Percentiles rank a stretch among this genome's conserved stretches.
Evolutionary conservation across 2,329 filamentous ascomycete species (phyloP).

Genomic region (Periconia macrospinosa): DNA sequence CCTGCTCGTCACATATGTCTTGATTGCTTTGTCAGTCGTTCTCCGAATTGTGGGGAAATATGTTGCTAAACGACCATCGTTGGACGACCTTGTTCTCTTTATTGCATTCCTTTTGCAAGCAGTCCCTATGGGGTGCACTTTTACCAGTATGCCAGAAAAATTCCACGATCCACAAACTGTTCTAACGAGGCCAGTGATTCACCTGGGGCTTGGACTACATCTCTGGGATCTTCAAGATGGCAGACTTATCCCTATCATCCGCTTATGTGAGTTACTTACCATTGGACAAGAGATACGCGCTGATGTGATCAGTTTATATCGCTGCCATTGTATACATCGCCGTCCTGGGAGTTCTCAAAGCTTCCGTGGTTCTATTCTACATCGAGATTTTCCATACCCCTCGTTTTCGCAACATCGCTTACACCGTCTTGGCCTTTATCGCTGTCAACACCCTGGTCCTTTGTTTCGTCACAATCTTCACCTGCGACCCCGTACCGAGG

Average conservation of each 20-base stretch:
- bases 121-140: slow-evolving; percentile 16
- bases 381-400: slow-evolving; percentile 28
- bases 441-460: slow-evolving; percentile 18
- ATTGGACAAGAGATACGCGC: no score
- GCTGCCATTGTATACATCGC: slow-evolving; percentile 21
- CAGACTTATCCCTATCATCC: slow-evolving; percentile 11
- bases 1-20: slow-evolving; percentile 14
- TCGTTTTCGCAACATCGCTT: slow-evolving; percentile 18
- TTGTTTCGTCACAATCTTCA: slow-evolving; percentile 23
- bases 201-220: slow-evolving; percentile 25
- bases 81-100: slow-evolving; percentile 24
- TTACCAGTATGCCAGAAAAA: not conserved
- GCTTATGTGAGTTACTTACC: slow-evolving; percentile 3
- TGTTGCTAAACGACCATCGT: slow-evolving; percentile 14
- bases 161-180: not conserved
- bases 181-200: slow-evolving; percentile 17
- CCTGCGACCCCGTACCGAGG: slow-evolving; percentile 23
- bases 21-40: slow-evolving; percentile 16
- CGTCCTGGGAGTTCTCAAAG: slow-evolving; percentile 26
- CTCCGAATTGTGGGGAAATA: slow-evolving; percentile 18
- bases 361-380: slow-evolving; percentile 29
- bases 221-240: slow-evolving; percentile 19
- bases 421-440: slow-evolving; percentile 18
- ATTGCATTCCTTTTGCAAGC: slow-evolving; percentile 16
- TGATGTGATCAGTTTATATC: slow-evolving; percentile 12